A percentile compares a stretch with the other conserved stretches of the same genome.
These are phyloP conservation scores for Pseudonitzschia pungens DNA, from an alignment of 108 stramenopile genomes.

Conservation along the genomic window DNA sequence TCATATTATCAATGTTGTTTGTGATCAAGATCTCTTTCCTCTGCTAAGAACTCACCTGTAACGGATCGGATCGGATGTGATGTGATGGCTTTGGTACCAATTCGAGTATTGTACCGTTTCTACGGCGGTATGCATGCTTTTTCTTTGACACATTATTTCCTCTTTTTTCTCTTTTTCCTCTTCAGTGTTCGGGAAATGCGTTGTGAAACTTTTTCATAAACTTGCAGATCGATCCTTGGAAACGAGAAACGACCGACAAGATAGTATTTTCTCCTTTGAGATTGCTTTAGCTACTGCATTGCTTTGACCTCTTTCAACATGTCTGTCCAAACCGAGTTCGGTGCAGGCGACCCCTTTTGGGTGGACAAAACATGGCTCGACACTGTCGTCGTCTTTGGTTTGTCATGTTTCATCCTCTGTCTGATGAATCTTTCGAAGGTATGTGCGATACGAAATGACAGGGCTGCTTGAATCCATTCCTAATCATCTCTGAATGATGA, in stretches of 20 bases:
- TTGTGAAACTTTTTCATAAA: neutral
- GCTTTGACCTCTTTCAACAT: neutral
- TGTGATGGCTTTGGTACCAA: too few relatives aligned
- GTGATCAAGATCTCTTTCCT: too few relatives aligned
- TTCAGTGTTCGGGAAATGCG: too few relatives aligned
- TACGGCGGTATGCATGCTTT: too few relatives aligned
- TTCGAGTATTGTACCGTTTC: too few relatives aligned
- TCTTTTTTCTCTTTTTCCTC: too few relatives aligned
- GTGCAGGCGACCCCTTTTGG: slow-evolving; percentile 31
- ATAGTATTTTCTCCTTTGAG: neutral
- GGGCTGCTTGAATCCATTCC: neutral
- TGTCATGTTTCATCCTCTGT: slow-evolving; percentile 60
- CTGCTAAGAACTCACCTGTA: too few relatives aligned
- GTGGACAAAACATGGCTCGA: slow-evolving; percentile 59
- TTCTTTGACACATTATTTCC: too few relatives aligned
- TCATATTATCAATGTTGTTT: too few relatives aligned
- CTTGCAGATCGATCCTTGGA: neutral
- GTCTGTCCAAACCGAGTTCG: slow-evolving; percentile 10
- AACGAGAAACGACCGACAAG: neutral
- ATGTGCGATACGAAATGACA: neutral
- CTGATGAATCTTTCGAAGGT: slow-evolving; percentile 55
- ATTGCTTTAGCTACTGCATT: neutral
- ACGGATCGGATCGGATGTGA: too few relatives aligned
- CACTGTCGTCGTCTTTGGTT: slow-evolving; percentile 51
- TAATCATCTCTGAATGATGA: neutral